Percentiles rank a stretch among this genome's conserved stretches.
Evolutionary conservation across 2,329 filamentous ascomycete species (phyloP).

Genomic region (Triangularia setosa): DNA sequence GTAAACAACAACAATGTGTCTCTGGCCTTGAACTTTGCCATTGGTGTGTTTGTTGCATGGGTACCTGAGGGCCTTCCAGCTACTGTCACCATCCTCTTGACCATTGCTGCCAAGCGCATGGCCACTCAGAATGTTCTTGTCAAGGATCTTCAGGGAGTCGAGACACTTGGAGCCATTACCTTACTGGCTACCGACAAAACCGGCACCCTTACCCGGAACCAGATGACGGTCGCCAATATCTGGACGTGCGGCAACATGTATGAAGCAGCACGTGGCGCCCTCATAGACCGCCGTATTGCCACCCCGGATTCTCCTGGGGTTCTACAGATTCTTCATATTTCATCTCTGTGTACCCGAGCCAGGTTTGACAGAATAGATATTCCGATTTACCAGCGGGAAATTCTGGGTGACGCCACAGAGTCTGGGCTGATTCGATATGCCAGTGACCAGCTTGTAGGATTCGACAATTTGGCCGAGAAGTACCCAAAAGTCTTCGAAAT

Average conservation of each 20-base stretch:
- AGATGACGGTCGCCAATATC: constrained; percentile 48
- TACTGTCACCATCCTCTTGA: constrained; percentile 32
- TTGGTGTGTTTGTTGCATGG: constrained; percentile 35
- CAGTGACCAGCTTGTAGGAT: constrained; percentile 50
- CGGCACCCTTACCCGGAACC: constrained; percentile 60
- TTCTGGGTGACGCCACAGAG: constrained; percentile 25
- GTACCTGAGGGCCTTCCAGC: constrained; percentile 41
- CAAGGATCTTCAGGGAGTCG: constrained; percentile 51
- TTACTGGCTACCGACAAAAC: constrained; percentile 62
- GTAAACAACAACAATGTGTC: constrained; percentile 24
- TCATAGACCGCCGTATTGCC: constrained; percentile 51
- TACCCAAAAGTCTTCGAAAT: constrained; percentile 56
- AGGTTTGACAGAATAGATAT: constrained; percentile 22
- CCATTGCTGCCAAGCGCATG: constrained; percentile 35
- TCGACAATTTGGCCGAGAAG: constrained; percentile 39
- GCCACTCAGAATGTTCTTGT: constrained; percentile 52
- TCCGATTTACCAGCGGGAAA: constrained; percentile 16
- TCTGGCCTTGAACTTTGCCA: constrained; percentile 21
- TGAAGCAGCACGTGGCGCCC: constrained; percentile 54
- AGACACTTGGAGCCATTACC: constrained; percentile 53
- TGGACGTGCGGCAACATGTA: constrained; percentile 18
- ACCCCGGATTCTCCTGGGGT: constrained; percentile 54
- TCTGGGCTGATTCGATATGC: constrained; percentile 48
- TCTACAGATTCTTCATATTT: constrained; percentile 13
- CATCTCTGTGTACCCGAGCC: constrained; percentile 19